Percentiles rank a stretch among this genome's conserved stretches.
These are phyloP conservation scores for Farysia itapuensis DNA, from an alignment of 1,284 basidiomycete species.

Conservation along the genomic window DNA sequence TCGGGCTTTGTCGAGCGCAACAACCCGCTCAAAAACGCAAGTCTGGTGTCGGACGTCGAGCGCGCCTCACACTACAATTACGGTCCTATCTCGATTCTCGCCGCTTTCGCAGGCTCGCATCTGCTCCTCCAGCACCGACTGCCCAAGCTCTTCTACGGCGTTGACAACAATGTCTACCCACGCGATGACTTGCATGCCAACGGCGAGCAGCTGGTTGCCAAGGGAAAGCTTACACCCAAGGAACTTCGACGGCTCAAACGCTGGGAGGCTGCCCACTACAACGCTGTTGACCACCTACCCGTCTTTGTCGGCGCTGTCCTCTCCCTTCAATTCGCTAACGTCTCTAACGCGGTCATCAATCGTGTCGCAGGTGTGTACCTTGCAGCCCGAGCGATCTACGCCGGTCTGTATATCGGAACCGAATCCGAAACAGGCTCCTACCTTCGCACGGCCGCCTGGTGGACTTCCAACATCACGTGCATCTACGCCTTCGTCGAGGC, in stretches of 20 bases:
- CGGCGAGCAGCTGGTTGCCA: constrained; percentile 29
- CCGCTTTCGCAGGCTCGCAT: constrained; percentile 38
- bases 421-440: constrained; percentile 7
- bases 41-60: constrained; percentile 18
- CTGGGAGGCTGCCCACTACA: constrained; percentile 43
- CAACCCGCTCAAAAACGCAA: constrained; percentile 34
- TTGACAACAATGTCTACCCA: constrained; percentile 36
- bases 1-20: constrained; percentile 22
- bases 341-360: constrained; percentile 29
- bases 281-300: constrained; percentile 30
- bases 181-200: constrained; percentile 24
- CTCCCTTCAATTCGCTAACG: constrained; percentile 34
- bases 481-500: constrained; percentile 30
- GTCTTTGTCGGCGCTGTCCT: constrained; percentile 33
- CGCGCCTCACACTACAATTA: constrained; percentile 28
- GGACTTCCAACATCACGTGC: constrained; percentile 33
- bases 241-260: constrained; percentile 31
- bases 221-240: constrained; percentile 26
- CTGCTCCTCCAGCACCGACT: constrained; percentile 33
- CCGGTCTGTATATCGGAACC: constrained; percentile 20
- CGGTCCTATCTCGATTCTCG: constrained; percentile 34
- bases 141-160: constrained; percentile 30
- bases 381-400: constrained; percentile 20
- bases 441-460: constrained; percentile 26
- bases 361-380: constrained; percentile 29